Evolutionary conservation across 768 basidiomycete genomes (phyloP).

Genomic region (Leccinellum rugosiceps): DNA sequence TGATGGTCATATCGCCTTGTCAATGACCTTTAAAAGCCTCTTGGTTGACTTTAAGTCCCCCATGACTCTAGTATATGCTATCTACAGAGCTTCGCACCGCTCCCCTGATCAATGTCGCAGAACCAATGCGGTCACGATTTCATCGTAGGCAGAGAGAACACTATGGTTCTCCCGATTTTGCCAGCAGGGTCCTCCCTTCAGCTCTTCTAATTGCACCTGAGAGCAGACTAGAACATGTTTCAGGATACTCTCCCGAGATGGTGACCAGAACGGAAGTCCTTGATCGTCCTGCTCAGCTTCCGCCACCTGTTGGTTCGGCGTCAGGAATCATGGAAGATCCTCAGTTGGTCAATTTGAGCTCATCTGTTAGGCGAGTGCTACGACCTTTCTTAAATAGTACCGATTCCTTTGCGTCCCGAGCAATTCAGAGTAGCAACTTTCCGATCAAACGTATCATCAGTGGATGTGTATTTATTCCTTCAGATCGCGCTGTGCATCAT

Average conservation of each 20-base stretch:
- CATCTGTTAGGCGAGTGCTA: slow-evolving; percentile 7
- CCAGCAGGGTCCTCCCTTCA: background rate
- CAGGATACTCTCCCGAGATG: background rate
- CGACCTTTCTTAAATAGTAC: background rate
- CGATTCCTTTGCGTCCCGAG: background rate
- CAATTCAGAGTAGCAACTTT: slow-evolving; percentile 11
- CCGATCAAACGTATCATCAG: too few relatives aligned
- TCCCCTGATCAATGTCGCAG: background rate
- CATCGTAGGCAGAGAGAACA: background rate
- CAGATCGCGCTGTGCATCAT: too few relatives aligned
- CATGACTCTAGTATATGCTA: background rate
- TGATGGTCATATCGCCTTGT: background rate
- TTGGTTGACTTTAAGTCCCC: background rate
- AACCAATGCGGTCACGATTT: background rate
- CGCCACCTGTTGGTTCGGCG: background rate
- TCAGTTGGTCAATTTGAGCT: slow-evolving; percentile 8
- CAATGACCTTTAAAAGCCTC: background rate
- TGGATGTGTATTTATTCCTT: too few relatives aligned
- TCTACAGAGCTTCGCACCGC: too few relatives aligned
- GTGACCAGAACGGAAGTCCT: background rate
- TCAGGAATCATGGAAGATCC: background rate
- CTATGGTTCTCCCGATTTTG: too few relatives aligned
- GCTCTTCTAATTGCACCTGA: background rate
- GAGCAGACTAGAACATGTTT: background rate
- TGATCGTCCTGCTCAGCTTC: background rate